Evolutionary conservation across 441 rosid genomes (phyloP).

Genomic region (Geranium incanum): DNA sequence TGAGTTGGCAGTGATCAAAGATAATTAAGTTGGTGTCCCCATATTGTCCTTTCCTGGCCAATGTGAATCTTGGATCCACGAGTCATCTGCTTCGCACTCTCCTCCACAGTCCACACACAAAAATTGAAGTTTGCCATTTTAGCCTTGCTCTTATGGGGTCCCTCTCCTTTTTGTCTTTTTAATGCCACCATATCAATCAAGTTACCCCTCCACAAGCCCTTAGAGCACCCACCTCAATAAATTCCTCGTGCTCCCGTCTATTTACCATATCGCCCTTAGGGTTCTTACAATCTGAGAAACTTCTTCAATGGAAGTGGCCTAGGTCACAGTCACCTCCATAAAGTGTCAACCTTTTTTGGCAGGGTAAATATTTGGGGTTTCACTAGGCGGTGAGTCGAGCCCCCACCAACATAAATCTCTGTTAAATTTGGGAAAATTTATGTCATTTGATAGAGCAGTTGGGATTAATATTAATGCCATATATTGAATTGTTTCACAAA

Average conservation of each 20-base stretch:
- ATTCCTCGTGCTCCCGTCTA: slow-evolving; percentile 18
- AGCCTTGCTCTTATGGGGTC: slow-evolving; percentile 21
- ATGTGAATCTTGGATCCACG: slow-evolving; percentile 30
- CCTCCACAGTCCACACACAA: slow-evolving; percentile 15
- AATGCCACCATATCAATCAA: slow-evolving; percentile 26
- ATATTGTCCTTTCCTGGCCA: slow-evolving; percentile 32
- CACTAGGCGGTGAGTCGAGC: too few species aligned
- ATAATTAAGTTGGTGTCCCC: slow-evolving; percentile 54
- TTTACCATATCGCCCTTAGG: slow-evolving; percentile 19
- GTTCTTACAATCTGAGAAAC: slow-evolving; percentile 10
- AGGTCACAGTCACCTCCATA: slow-evolving; percentile 33
- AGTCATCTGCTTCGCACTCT: neutral
- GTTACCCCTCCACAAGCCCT: slow-evolving; percentile 16
- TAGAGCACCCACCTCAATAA: slow-evolving; percentile 36
- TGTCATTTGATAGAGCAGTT: too few species aligned
- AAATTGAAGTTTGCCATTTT: slow-evolving; percentile 23
- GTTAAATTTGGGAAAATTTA: slow-evolving; percentile 7
- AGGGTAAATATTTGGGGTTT: slow-evolving; percentile 10
- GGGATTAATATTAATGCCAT: too few species aligned
- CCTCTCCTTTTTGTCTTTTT: slow-evolving; percentile 28
- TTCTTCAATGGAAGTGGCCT: slow-evolving; percentile 26
- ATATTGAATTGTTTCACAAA: neutral
- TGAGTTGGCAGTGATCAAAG: slow-evolving; percentile 50
- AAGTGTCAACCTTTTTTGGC: slow-evolving; percentile 54
- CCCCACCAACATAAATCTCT: too few species aligned